Evolutionary conservation across 2,329 filamentous ascomycete species (phyloP), one percentile per base, ranked within the genome.

Genomic region (Xenoacremonium recifei): DNA sequence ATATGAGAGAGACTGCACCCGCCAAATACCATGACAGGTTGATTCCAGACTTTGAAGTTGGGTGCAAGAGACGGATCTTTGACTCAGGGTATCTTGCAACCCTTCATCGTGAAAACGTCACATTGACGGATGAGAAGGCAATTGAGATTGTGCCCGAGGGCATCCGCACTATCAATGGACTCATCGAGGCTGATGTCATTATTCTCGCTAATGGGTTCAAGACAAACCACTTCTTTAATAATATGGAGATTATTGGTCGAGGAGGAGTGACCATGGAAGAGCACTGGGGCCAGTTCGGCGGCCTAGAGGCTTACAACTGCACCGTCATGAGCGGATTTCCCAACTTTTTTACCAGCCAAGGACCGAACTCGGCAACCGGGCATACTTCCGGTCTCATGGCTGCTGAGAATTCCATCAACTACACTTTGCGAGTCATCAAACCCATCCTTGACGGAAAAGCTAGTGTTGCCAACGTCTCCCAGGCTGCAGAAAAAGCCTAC

Each of bases 31-130:
- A 80, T 47, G 74, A 80, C 21, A 69, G 82, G 6, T 58, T 85
- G 25, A 79, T 79, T 1, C 82, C 82, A 0, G 72, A 84, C 37
- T 85, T 82, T 42, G 70, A 73, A 32, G 61, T 84, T 12, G 80
- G 80, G 2, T 85, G 81, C 63, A 85, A 84, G 63, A 65, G 82
- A n/a, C 70, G 80, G 12, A 75, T 85, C 40, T 76, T 76, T 39
- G 79, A 84, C 44, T 68, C 72, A 3, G 68, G 67, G 1, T 85
- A 83, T 66, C 69, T 80, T 17, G 52, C 66, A 12, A 67, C 69
- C 30, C 61, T 86, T 25, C 67, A 80, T 29, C 60, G 73, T 4
- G 61, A 71, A 0, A 79, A 79, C 7, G 18, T 71, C 6, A 60
- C 54, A 2, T 35, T 70, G 38, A 79, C 75, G 0, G 73, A 77